A percentile compares a stretch with the other conserved stretches of the same genome.
Evolutionary conservation across 352 stramenopile species (phyloP).

Genomic region (Pythium dissotocum): DNA sequence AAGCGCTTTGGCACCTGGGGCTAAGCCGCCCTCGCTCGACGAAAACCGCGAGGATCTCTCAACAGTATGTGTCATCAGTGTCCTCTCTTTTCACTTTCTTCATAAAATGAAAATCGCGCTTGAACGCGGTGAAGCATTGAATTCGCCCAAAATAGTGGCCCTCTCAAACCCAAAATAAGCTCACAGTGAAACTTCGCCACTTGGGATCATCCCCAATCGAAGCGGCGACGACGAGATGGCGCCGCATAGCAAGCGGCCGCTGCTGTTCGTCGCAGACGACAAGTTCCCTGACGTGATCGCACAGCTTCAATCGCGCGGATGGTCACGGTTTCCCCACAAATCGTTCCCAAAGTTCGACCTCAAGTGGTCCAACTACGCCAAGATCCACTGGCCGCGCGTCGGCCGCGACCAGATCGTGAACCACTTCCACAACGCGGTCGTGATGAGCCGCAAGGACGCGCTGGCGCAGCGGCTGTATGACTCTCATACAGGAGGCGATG

Average conservation of each 20-base stretch:
- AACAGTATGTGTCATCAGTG: not conserved
- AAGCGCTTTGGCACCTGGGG: constrained; percentile 46
- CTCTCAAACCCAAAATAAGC: not conserved
- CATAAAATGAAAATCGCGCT: not conserved
- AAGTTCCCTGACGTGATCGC: constrained; percentile 59
- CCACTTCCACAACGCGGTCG: constrained; percentile 61
- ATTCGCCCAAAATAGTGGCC: not conserved
- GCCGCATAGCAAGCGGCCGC: constrained; percentile 4
- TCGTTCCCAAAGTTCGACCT: constrained; percentile 60
- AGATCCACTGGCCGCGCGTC: constrained; percentile 56
- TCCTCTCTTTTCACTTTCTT: not conserved
- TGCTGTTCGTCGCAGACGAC: constrained; percentile 53
- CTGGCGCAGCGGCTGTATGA: constrained; percentile 43
- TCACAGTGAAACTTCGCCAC: not conserved
- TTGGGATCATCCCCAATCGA: not conserved
- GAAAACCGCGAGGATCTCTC: not conserved
- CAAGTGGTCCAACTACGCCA: constrained; percentile 74
- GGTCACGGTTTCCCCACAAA: constrained; percentile 54
- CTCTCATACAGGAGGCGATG: not conserved
- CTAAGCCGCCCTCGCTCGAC: constrained; percentile 11
- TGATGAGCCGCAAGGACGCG: constrained; percentile 67
- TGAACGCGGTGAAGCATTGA: not conserved
- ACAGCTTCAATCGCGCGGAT: constrained; percentile 38
- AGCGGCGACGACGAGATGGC: not conserved
- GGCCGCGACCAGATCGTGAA: constrained; percentile 52